phyloP scores from a whole-genome alignment of 2,329 filamentous ascomycete genomes.

The Epicoccum sorghinum region DNA sequence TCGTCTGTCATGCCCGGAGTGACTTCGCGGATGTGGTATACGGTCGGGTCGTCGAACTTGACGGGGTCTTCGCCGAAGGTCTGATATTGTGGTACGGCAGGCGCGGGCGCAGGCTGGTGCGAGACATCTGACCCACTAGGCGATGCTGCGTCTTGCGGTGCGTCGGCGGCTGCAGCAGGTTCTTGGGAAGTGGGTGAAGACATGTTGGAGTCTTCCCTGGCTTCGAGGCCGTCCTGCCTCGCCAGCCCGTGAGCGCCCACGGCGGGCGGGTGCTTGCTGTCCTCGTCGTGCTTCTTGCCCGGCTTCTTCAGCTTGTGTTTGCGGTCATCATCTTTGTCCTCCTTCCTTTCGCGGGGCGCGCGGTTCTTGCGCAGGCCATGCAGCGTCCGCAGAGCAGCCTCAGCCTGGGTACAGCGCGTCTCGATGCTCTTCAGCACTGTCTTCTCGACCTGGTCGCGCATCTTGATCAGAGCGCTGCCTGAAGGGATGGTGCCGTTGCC shows the following conservation, averaged over 20 bases:
- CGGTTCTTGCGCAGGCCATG: constrained; percentile 69
- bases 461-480: constrained; percentile 66
- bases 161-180: constrained; percentile 59
- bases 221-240: constrained; percentile 67
- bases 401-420: constrained; percentile 68
- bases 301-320: constrained; percentile 59
- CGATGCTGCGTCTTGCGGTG: constrained; percentile 68
- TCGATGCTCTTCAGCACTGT: constrained; percentile 51
- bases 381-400: constrained; percentile 74
- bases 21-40: constrained; percentile 87
- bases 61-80: constrained; percentile 93
- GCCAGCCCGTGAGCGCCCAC: constrained; percentile 69
- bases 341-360: constrained; percentile 59
- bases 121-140: constrained; percentile 61
- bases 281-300: constrained; percentile 79
- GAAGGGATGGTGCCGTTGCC: constrained; percentile 61
- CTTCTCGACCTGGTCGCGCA: constrained; percentile 71
- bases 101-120: constrained; percentile 65
- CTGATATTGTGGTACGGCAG: constrained; percentile 74
- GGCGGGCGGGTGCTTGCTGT: constrained; percentile 65
- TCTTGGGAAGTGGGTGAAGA: constrained; percentile 52
- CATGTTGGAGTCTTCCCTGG: constrained; percentile 46
- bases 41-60: constrained; percentile 86
- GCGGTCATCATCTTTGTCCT: constrained; percentile 56
- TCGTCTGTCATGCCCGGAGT: constrained; percentile 78